These are phyloP conservation scores for Crucihimalaya himalaica DNA, from an alignment of 345 rosid genomes.

Conservation along the genomic window DNA sequence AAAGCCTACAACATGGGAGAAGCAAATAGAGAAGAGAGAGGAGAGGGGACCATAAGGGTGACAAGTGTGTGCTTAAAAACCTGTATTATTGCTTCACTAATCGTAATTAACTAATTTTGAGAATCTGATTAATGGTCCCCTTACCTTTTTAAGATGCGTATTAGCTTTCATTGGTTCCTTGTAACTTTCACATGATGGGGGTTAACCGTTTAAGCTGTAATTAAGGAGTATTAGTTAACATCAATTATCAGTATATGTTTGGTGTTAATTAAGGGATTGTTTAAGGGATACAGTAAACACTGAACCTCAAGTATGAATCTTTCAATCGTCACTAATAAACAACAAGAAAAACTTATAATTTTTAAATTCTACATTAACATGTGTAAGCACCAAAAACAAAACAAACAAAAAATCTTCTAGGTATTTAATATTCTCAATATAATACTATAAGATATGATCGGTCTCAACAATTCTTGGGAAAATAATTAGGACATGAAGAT, in stretches of 20 bases:
- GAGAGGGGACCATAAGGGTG: conserved; percentile 31
- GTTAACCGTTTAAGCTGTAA: conserved; percentile 16
- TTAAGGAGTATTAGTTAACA: background rate
- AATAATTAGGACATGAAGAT: background rate
- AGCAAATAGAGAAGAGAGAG: conserved; percentile 13
- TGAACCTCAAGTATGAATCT: background rate
- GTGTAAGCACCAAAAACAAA: conserved; percentile 2
- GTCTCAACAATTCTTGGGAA: background rate
- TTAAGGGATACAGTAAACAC: background rate
- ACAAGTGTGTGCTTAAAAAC: conserved; percentile 26
- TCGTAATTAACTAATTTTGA: conserved; percentile 26
- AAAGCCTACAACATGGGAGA: conserved; percentile 43
- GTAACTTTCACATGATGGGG: conserved; percentile 32
- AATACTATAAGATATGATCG: background rate
- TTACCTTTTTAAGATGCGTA: conserved; percentile 38
- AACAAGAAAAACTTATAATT: background rate
- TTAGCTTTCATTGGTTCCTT: conserved; percentile 34
- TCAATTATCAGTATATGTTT: conserved; percentile 5
- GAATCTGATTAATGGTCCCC: conserved; percentile 35
- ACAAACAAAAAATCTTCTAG: background rate
- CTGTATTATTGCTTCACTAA: conserved; percentile 38
- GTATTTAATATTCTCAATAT: background rate
- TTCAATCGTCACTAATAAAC: background rate
- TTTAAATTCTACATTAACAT: background rate
- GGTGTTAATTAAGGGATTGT: background rate